Evolutionary conservation across 139 green algal genomes (phyloP), one percentile per base, ranked within the genome.

Genomic region (Limnomonas spitsbergensis): DNA sequence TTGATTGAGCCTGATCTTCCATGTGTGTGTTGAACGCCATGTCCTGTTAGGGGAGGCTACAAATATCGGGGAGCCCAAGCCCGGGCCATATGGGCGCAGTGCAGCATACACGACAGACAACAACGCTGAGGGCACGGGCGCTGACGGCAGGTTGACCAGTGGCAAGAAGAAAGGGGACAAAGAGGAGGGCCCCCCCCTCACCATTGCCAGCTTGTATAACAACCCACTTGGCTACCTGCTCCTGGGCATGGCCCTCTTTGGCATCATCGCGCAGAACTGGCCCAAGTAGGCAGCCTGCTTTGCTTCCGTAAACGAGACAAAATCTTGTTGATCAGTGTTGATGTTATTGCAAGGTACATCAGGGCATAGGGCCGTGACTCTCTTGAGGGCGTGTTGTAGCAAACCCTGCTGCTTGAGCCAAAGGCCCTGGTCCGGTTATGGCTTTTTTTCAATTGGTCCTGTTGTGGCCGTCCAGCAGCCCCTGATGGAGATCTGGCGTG

Each of bases 31-130:
- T 20, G 6, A 34, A 72, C 61, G 29, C 29, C 69, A 26, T 24
- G 6, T 3, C n/a, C 3, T 26, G 31, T 38, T 56, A 80, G 76
- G 76, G 20, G 76, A 80, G 7, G 34, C 66, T 24, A 75, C 76
- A 2, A 53, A 9, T 2, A 27, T 80, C 2, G 76, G 76, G 1
- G 76, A 80, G 38, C 61, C 61, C 4, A 80, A 80, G 66, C 76
- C 76, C 27, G 76, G 76, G 36, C 74, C 74, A 4, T 73, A 73
- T 40, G 74, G 74, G 26, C 53, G 74, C 42, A 61, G 42, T 35
- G 14, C 70, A 3, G 24, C 70, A 4, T 67, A 67, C 70, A 34
- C 27, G 26, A 4, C 9, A 29, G 35, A 74, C 9, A 9, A 74
- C n/a, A 27, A 9, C 4, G n/a, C 4, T 27, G 20, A 35, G 26